Evolutionary conservation across 805 yeast species (phyloP), one percentile per base, ranked within the genome.

Genomic region (Tetrapisispora phaffii): DNA sequence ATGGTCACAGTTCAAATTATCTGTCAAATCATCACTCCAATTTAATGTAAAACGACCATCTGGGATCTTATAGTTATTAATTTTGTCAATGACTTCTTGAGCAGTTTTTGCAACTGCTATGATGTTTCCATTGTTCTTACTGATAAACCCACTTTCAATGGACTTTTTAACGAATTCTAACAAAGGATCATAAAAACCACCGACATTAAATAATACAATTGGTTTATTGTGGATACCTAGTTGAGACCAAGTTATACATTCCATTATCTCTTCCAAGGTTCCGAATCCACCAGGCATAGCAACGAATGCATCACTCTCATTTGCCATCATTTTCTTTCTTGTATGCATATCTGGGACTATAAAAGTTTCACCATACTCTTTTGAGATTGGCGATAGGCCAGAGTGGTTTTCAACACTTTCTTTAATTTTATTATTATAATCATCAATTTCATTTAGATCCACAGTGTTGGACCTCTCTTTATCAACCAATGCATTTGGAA

Each of bases 221-320:
- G 96, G 95, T 63, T 82, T 82, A 50, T 72, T 68, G 63, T 87
- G 96, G 52, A 87, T 86, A 29, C 89, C 93, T 55, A 87, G 72
- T 69, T 87, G 96, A 41, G 80, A 78, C 96, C 96, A 87, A 4
- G 96, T 87, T 47, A 83, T 82, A 45, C 85, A 82, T 68, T 87
- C 96, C 81, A 86, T 80, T 50, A 87, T 71, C 66, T 87, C 96
- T 65, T 87, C 96, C 59, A 85, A 66, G 7, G 95, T 86, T 42
- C 96, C 96, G 60, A 79, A 86, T 2, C 96, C 96, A 50, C 96
- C 96, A 13, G 96, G 95, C 68, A 87, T 72, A 0, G 95, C 95
- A 38, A 87, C 76, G 63, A 87, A 87, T 0, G 90, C 94, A 53
- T 79, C 79, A n/a, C 90, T 81, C 62, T 83, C 89, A 57, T 76